phyloP scores from a whole-genome alignment of 2,329 filamentous ascomycete species.

The Epichloe uncinata region DNA sequence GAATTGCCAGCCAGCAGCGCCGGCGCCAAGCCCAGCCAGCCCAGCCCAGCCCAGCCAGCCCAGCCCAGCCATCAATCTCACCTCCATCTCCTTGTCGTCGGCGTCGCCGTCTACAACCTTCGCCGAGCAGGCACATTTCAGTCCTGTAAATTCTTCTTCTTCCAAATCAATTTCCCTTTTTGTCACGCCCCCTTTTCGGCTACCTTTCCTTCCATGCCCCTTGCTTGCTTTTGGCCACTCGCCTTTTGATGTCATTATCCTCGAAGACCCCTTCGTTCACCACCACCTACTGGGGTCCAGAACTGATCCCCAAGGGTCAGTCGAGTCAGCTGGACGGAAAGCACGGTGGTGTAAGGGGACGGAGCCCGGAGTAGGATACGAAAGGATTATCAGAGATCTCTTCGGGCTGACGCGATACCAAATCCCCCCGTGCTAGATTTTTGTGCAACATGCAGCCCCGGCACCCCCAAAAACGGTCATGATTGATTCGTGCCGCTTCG shows the following conservation, averaged over 20 bases:
- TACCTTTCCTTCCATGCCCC: neutral
- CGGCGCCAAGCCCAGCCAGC: neutral
- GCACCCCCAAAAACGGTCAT: neutral
- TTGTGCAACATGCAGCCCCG: neutral
- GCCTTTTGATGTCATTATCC: conserved; percentile 2
- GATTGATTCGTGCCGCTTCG: neutral
- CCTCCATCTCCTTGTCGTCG: no score
- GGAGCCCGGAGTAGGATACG: no score
- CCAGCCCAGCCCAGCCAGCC: neutral
- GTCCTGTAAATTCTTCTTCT: neutral
- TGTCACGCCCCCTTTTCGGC: neutral
- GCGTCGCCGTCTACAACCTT: neutral
- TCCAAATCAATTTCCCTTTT: neutral
- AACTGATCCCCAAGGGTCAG: neutral
- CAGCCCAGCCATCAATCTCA: neutral
- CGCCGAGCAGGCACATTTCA: neutral
- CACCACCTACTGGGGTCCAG: neutral
- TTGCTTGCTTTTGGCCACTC: neutral
- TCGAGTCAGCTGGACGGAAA: neutral
- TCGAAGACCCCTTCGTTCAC: neutral
- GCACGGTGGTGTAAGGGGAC: neutral
- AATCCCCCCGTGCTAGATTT: neutral
- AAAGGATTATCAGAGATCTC: neutral
- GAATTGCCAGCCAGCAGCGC: neutral
- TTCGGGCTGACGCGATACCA: neutral